Base-by-base conservation (phyloP, 1,284 basidiomycete genomes). In the Thecaphora frezii region DNA sequence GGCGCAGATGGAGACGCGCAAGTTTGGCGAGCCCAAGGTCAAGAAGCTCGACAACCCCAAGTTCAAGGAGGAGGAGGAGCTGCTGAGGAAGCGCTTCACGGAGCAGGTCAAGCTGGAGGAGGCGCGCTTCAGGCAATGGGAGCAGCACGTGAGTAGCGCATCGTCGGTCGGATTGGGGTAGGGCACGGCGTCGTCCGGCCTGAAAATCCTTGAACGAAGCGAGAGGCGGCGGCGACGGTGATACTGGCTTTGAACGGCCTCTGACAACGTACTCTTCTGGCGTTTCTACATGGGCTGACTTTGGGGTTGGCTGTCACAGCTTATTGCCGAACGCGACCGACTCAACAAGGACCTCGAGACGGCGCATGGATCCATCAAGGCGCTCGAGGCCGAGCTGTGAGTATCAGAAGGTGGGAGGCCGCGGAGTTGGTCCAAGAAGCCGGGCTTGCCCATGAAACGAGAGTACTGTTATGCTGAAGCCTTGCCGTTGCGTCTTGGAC, bases 51-150 rank as follows among this genome's bases (percentile, higher is more conserved):
- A 98, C 82, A 99, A 98, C 82, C 96, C 96, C 74, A 97, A 97
- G 83, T 99, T 96, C 87, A 94, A 94, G 84, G 96, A 98, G 81
- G 94, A 99, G 82, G 94, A 99, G 80, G 94, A 99, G 81, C 84
- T 87, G 46, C 86, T 98, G 65, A 85, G 94, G 76, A 97, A 94
- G 85, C 87, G 93, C 61, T 99, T 99, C 82, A 99, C 94, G 30
- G 96, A 99, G 81, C 94, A 98, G 83, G 96, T 99, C 85, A 99
- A 99, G 85, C 84, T 93, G 58, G 94, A 99, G 83, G 94, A 99
- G 81, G 86, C 90, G 13, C 85, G 96, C 60, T 99, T 99, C 86
- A 87, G 96, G 79, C 93, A 97, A 78, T 99, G 96, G 96, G 94
- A 97, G 81, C 92, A 96, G 83, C 93, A 97, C 82, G 89, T 93